Evolutionary conservation across 768 basidiomycete species (phyloP).

Genomic region (Amanita muscaria): DNA sequence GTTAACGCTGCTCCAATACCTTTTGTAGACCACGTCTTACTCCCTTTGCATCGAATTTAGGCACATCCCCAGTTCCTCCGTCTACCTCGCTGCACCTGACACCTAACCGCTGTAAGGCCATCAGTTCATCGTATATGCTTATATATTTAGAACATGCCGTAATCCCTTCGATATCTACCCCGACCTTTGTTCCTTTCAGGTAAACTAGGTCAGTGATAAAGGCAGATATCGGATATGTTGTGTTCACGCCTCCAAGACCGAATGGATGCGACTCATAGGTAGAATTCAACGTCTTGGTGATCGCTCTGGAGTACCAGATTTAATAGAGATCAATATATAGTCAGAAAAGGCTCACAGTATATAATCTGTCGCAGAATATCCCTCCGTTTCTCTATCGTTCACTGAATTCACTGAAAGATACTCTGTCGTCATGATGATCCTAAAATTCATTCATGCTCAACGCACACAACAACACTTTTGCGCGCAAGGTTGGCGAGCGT

Average conservation of each 20-base stretch:
- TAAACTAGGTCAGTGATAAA: slow-evolving; percentile 84
- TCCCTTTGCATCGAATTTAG: slow-evolving; percentile 35
- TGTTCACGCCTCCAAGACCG: slow-evolving; percentile 50
- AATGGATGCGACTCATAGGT: slow-evolving; percentile 43
- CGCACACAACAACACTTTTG: slow-evolving; percentile 82
- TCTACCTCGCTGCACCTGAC: slow-evolving; percentile 49
- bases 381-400: slow-evolving; percentile 87
- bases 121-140: too few species aligned
- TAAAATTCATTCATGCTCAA: slow-evolving; percentile 10
- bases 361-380: slow-evolving; percentile 79
- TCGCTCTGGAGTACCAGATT: slow-evolving; percentile 36
- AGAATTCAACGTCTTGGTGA: slow-evolving; percentile 60
- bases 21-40: slow-evolving; percentile 36
- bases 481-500: slow-evolving; percentile 56
- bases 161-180: slow-evolving; percentile 52
- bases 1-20: slow-evolving; percentile 14
- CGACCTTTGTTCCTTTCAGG: slow-evolving; percentile 52
- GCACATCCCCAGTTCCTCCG: slow-evolving; percentile 14
- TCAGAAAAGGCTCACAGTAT: slow-evolving; percentile 42
- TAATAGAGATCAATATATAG: slow-evolving; percentile 8
- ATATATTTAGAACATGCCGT: too few species aligned
- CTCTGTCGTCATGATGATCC: neutral
- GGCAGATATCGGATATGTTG: slow-evolving; percentile 65
- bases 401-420: slow-evolving; percentile 60
- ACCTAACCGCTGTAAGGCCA: slow-evolving; percentile 46